Percentiles rank a stretch among this genome's conserved stretches.
phyloP scores from a whole-genome alignment of 768 basidiomycete genomes.

The Mycena haematopus region DNA sequence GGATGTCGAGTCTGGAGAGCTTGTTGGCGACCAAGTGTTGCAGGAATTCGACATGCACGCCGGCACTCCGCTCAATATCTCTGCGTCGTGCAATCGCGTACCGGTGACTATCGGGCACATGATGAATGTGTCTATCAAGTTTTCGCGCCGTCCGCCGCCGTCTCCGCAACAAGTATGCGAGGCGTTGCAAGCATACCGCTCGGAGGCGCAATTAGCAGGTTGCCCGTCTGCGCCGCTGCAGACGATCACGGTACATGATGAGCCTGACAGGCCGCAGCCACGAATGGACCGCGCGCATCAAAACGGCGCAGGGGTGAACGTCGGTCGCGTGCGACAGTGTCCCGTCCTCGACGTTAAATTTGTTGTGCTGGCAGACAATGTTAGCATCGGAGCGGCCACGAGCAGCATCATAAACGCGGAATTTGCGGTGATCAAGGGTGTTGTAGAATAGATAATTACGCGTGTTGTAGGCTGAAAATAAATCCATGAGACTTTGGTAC shows the following conservation, averaged over 20 bases:
- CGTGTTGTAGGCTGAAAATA: background rate
- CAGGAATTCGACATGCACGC: constrained; percentile 86
- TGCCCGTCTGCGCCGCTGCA: constrained; percentile 88
- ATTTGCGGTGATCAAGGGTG: constrained; percentile 83
- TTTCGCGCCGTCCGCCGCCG: constrained; percentile 80
- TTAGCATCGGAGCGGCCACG: constrained; percentile 95
- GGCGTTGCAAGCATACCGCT: constrained; percentile 75
- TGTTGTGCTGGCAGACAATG: constrained; percentile 91
- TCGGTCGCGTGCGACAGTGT: constrained; percentile 91
- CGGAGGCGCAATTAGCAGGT: constrained; percentile 74
- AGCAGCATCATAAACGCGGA: constrained; percentile 98
- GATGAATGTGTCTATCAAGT: constrained; percentile 87
- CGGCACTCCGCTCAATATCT: constrained; percentile 81
- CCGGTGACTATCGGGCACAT: constrained; percentile 96
- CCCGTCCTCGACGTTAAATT: constrained; percentile 96
- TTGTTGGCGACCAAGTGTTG: constrained; percentile 40
- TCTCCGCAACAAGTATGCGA: constrained; percentile 87
- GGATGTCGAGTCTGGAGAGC: constrained; percentile 47
- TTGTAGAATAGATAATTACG: constrained; percentile 31
- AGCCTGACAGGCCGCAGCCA: constrained; percentile 92
- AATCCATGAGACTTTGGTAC: no score
- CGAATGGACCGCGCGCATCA: constrained; percentile 90
- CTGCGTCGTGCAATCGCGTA: constrained; percentile 93
- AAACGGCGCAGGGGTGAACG: constrained; percentile 88
- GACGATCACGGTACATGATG: constrained; percentile 91